These are phyloP conservation scores for Xylariaceae sp. DNA, from an alignment of 2,329 filamentous ascomycete species.

Conservation along the genomic window DNA sequence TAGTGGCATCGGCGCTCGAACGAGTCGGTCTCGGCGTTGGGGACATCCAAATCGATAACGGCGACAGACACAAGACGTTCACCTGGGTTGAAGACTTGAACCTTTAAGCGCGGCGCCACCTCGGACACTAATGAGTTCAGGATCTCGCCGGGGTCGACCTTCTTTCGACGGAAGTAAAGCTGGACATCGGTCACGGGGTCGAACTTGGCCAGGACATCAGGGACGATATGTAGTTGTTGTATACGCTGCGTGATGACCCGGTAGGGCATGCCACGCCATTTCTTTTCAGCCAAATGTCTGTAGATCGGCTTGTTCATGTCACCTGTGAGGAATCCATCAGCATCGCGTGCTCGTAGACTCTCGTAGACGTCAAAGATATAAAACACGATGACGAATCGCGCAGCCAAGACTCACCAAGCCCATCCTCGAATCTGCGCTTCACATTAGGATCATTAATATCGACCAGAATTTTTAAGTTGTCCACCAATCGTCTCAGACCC, in stretches of 20 bases:
- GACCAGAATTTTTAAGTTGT: constrained; percentile 78
- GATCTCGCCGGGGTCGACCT: constrained; percentile 70
- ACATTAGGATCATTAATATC: constrained; percentile 94
- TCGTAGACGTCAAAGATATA: neutral
- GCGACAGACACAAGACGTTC: constrained; percentile 77
- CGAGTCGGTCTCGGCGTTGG: constrained; percentile 65
- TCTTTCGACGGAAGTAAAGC: constrained; percentile 68
- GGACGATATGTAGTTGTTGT: constrained; percentile 77
- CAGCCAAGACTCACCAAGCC: constrained; percentile 57
- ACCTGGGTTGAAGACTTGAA: constrained; percentile 80
- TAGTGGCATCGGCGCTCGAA: constrained; percentile 85
- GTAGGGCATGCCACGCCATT: constrained; percentile 82
- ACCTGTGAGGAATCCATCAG: constrained; percentile 46
- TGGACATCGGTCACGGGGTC: constrained; percentile 74
- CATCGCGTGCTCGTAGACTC: neutral
- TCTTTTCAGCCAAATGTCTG: constrained; percentile 76
- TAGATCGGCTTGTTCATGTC: constrained; percentile 98
- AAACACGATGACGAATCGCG: neutral
- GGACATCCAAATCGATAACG: constrained; percentile 87
- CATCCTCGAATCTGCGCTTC: constrained; percentile 92
- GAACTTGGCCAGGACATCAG: constrained; percentile 78
- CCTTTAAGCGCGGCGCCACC: constrained; percentile 64
- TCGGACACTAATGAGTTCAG: constrained; percentile 72
- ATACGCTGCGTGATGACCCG: constrained; percentile 80
- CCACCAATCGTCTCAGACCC: constrained; percentile 66